Evolutionary conservation across 164 flowering plant species (phyloP).

Genomic region (Tetracentron sinense): DNA sequence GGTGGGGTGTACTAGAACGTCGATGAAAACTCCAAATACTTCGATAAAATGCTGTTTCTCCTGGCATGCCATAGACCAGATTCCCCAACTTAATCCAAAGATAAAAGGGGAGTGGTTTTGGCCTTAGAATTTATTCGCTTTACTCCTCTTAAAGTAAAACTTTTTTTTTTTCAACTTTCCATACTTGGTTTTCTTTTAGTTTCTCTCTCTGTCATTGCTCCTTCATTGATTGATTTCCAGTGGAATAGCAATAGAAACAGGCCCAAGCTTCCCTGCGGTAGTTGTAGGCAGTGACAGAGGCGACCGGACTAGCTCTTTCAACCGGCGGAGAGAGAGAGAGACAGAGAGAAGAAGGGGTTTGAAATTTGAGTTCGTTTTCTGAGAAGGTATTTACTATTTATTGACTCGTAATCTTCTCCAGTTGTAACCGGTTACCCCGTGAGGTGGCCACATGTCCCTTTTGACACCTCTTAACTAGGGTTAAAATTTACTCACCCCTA

Average conservation of each 20-base stretch:
- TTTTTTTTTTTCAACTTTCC: constrained; percentile 3
- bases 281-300: background rate
- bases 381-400: too few relatives aligned
- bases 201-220: background rate
- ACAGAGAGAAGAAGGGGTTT: too few relatives aligned
- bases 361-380: too few relatives aligned
- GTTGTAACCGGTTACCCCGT: too few relatives aligned
- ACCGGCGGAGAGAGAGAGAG: too few relatives aligned
- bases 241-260: too few relatives aligned
- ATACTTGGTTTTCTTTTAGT: background rate
- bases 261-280: background rate
- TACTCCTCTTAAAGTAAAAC: constrained; percentile 12
- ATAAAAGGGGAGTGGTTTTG: background rate
- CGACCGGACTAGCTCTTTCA: background rate
- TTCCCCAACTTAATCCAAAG: constrained; percentile 31
- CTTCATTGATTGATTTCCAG: too few relatives aligned
- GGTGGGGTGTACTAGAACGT: background rate
- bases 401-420: too few relatives aligned
- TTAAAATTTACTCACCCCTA: too few relatives aligned
- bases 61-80: constrained; percentile 36
- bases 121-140: constrained; percentile 31
- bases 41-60: constrained; percentile 31
- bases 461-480: too few relatives aligned
- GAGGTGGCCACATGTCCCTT: too few relatives aligned
- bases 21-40: background rate